A percentile compares a stretch with the other conserved stretches of the same genome.
phyloP scores from a whole-genome alignment of 169 alveolate genomes.

The Plasmodium adleri region DNA sequence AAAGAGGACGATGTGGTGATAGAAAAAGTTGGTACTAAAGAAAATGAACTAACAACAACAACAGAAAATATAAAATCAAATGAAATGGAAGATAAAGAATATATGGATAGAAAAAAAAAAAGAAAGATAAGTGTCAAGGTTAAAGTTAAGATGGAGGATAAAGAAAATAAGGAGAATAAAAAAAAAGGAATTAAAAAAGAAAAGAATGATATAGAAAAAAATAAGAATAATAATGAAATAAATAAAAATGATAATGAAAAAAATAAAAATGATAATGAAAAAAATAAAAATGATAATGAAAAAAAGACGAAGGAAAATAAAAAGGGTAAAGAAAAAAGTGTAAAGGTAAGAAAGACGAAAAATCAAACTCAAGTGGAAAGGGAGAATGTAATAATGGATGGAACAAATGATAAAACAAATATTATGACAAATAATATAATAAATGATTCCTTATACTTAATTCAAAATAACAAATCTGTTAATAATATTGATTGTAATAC shows the following conservation, averaged over 20 bases:
- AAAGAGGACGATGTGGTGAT: background rate
- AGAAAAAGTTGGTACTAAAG: background rate
- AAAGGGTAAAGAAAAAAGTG: background rate
- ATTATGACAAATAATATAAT: background rate
- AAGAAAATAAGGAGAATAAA: background rate
- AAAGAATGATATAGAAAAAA: constrained; percentile 14
- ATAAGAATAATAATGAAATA: background rate
- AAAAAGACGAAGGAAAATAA: constrained; percentile 6
- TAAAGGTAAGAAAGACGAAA: constrained; percentile 15
- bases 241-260: background rate
- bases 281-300: constrained; percentile 7
- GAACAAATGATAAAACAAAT: constrained; percentile 7
- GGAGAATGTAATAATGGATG: constrained; percentile 6
- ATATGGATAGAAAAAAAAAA: background rate
- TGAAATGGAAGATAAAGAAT: background rate
- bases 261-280: constrained; percentile 3
- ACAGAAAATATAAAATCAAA: background rate
- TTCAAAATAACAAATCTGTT: constrained; percentile 11
- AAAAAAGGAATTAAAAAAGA: constrained; percentile 1
- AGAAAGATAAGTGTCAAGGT: background rate
- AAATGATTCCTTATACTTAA: background rate
- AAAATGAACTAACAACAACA: background rate
- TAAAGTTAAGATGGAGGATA: background rate
- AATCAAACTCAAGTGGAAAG: background rate
- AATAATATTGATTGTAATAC: too few species aligned